Evolutionary conservation across 257 asterid genomes (phyloP), one percentile per base, ranked within the genome.

Genomic region (Scutellaria galericulata): DNA sequence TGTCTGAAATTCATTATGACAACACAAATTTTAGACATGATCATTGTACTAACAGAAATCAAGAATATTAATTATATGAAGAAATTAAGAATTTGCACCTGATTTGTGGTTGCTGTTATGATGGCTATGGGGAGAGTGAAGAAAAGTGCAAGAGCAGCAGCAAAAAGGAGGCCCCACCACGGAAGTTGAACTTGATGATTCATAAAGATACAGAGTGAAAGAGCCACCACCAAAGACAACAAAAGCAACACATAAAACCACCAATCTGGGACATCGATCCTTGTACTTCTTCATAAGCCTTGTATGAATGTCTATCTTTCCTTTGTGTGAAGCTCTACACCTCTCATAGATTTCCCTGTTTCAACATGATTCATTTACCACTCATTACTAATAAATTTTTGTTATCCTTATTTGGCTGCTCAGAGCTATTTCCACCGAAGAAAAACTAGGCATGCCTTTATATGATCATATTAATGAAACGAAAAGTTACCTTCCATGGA

Each of bases 101-200:
- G 90, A 75, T 90, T 92, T 1, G 98, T 92, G 7, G 96, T 92
- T 54, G 98, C 96, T 1, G 96, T 79, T 42, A 86, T 92, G 64
- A 92, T 70, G 81, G 90, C 83, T 24, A 88, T 80, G 0, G 98
- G 98, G 53, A 92, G 87, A 6, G 96, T 92, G 40, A 88, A 92
- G 14, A 80, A 0, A 5, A 87, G 44, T 0, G 96, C 89, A 1
- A 90, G 45, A 4, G 31, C 80, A 0, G 81, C 77, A 0, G 96
- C 74, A 2, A 87, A 57, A 7, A 92, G 8, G 6, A 92, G 88
- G 4, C 90, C 96, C 98, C 98, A 92, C 96, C 96, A 88, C 3
- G 98, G 95, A 45, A 90, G 20, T 67, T 92, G 98, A 54, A 92
- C 86, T 44, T 92, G 77, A 24, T 84, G 75, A 12, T 83, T 85